phyloP scores from a whole-genome alignment of 352 stramenopile species.

The Chrysophaeum taylorii region DNA sequence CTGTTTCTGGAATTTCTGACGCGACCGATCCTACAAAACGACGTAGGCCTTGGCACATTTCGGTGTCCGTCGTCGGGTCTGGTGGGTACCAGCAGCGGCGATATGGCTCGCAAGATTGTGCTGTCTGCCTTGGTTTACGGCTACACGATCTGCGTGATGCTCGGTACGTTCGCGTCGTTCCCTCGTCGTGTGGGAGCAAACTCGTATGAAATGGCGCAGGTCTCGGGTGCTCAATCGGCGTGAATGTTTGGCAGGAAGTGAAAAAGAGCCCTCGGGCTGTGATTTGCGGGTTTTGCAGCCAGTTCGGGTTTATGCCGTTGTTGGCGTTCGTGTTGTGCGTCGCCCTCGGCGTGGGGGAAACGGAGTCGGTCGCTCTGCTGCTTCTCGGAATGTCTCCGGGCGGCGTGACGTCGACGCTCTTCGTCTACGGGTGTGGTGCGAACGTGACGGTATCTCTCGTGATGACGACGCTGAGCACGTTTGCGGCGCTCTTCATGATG shows the following conservation, averaged over 20 bases:
- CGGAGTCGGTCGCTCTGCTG: constrained; percentile 3
- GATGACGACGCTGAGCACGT: neutral
- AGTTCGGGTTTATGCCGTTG: constrained; percentile 16
- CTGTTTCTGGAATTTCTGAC: too few relatives aligned
- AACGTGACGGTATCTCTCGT: constrained; percentile 12
- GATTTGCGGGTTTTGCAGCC: neutral
- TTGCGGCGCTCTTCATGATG: constrained; percentile 13
- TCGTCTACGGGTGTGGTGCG: neutral
- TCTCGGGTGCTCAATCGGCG: too few relatives aligned
- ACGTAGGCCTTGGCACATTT: too few relatives aligned
- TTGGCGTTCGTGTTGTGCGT: neutral
- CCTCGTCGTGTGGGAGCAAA: too few relatives aligned
- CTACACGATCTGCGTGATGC: constrained; percentile 3
- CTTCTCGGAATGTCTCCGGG: constrained; percentile 10
- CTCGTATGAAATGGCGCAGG: too few relatives aligned
- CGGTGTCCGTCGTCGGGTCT: too few relatives aligned
- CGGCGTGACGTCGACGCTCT: constrained; percentile 12
- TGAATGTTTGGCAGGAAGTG: neutral
- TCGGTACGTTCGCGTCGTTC: neutral
- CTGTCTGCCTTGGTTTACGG: constrained; percentile 4
- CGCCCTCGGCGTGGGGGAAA: neutral
- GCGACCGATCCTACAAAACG: too few relatives aligned
- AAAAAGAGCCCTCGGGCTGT: neutral
- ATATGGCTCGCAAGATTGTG: too few relatives aligned
- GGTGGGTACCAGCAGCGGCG: too few relatives aligned